Base-by-base conservation (phyloP, 2,329 filamentous ascomycete species). In the Colletotrichum lini region DNA sequence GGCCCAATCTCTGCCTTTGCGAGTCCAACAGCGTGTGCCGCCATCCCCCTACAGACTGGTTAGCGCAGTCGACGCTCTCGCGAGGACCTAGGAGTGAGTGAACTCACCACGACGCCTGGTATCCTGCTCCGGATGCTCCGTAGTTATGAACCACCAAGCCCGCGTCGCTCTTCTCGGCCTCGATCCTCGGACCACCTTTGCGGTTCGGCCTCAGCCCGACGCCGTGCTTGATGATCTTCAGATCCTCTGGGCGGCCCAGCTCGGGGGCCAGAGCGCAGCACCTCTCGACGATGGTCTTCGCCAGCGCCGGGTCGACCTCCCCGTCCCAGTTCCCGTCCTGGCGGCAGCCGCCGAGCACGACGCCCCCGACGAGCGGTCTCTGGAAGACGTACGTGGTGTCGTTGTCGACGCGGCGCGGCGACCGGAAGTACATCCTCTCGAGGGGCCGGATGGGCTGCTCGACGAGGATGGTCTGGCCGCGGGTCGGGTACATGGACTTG, bases 401-500 rank as follows among this genome's bases (percentile, higher is more conserved):
- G 23, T 80, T 81, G 63, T 83, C 81, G 16, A 84, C 78, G 35
- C 84, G 79, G 38, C 80, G 78, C 2, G 82, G 82, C 0, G 80
- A 80, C 45, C 83, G 81, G 73, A 85, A 80, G 64, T 67, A 71
- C 68, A 85, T 85, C 68, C 78, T 77, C 26, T 74, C 67, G 16
- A 85, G 77, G 5, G 81, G 81, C 0, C 65, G 71, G 15, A 78
- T 78, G 0, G 83, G 82, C n/a, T 82, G 79, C 21, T 83, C 81
- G 8, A 81, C 77, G 0, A 81, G 74, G 16, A 81, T 64, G 4
- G 78, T 76, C 82, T 98, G 96, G 5, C 94, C 96, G 3, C 96
- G 90, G 1, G 89, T 91, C 0, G 96, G 95, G 65, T 91, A 87
- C 74, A 98, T 88, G 5, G 87, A 88, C 70, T 83, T 80, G 78